Base-by-base conservation (phyloP, 2,329 filamentous ascomycete species). In the Lachnellula willkommii region DNA sequence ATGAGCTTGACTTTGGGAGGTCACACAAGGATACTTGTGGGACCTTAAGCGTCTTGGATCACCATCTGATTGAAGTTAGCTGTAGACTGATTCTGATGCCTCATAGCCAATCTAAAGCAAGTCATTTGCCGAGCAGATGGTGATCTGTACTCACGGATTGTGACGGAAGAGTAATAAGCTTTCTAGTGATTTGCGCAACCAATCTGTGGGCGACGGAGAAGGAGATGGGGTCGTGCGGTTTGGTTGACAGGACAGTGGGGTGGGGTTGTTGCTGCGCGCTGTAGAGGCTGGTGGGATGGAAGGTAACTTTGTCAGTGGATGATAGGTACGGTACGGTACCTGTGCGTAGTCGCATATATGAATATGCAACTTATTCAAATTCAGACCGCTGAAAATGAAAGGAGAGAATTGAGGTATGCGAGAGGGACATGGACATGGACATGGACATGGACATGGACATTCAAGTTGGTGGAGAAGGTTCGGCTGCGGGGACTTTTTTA, bases 11-110 rank as follows among this genome's bases (percentile, higher is more conserved):
- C 58, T 56, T 58, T 53, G 32, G 52, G 54, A 46, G 60, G 66
- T 69, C 56, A 64, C 64, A 69, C 67, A 68, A 65, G 59, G 59
- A 61, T 53, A 65, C 62, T 62, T 65, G 67, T 66, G 64, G 60
- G 65, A 69, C 66, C 56, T 66, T 58, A 68, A 56, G 60, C 51
- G 59, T 58, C 48, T 55, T 55, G 57, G 53, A 47, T 64, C 53
- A 60, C 66, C 63, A 67, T 68, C 63, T 66, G 58, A 20, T 40
- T 56, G 45, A 51, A 45, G 52, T 65, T 53, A 65, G 63, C 58
- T 53, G 50, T 49, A 35, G 43, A 20, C 20, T 46, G 39, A 17
- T 51, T 51, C 26, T 52, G 20, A 12, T 12, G 26, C 43, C 32
- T 17, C 45, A 40, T 26, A 15, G 52, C 9, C 22, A 9, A 53